Evolutionary conservation across 2,329 filamentous ascomycete genomes (phyloP).

Genomic region (Xylaria polymorpha): DNA sequence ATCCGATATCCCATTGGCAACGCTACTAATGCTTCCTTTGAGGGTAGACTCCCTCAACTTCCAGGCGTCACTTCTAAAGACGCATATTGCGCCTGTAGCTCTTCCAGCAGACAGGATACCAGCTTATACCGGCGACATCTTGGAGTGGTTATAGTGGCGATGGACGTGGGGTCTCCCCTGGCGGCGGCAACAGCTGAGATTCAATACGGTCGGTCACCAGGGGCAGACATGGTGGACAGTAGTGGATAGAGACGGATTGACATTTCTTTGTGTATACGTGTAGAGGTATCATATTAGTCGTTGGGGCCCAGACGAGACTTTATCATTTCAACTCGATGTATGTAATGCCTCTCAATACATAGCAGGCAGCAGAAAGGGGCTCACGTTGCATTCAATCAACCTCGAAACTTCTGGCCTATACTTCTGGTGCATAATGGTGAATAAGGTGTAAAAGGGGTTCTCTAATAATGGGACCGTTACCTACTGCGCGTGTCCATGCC

Average conservation of each 20-base stretch:
- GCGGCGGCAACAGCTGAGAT: background rate
- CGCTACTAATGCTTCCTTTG: slow-evolving; percentile 13
- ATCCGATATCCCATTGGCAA: slow-evolving; percentile 16
- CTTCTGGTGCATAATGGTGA: background rate
- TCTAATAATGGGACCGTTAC: background rate
- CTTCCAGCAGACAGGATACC: slow-evolving; percentile 17
- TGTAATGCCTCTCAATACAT: slow-evolving; percentile 23
- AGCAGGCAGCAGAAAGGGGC: background rate
- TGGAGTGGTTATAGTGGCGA: background rate
- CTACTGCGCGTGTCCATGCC: background rate
- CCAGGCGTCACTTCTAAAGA: background rate
- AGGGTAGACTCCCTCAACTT: slow-evolving; percentile 7
- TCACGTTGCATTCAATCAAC: background rate
- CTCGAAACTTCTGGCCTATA: background rate
- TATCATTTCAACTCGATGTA: slow-evolving; percentile 18
- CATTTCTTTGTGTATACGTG: slow-evolving; percentile 31
- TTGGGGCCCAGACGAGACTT: background rate
- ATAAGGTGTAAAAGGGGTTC: background rate
- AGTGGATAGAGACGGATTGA: slow-evolving; percentile 12
- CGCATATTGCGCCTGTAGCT: background rate
- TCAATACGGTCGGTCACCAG: background rate
- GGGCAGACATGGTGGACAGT: background rate
- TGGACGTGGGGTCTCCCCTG: background rate
- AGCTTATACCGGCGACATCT: slow-evolving; percentile 12
- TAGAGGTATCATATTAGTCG: slow-evolving; percentile 9